These are phyloP conservation scores for Cryptosporidium andersoni DNA, from an alignment of 169 alveolate species.

Conservation along the genomic window DNA sequence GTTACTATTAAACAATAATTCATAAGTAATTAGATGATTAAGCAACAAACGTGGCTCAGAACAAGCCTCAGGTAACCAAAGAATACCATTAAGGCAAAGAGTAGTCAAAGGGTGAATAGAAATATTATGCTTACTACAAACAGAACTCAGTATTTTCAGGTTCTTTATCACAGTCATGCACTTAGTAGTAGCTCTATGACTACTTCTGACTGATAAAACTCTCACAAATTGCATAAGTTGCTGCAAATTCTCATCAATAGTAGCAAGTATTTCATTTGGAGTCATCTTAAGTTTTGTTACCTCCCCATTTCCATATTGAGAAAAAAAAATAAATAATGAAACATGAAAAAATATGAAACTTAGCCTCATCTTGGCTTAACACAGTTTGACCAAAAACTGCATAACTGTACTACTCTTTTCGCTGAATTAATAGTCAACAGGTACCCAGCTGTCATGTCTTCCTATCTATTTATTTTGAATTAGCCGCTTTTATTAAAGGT, in stretches of 20 bases:
- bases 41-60: constrained; percentile 2
- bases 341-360: background rate
- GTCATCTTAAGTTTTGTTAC: constrained; percentile 45
- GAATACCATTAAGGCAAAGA: constrained; percentile 42
- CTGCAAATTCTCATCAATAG: constrained; percentile 10
- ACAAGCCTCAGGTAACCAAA: constrained; percentile 65
- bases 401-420: no score
- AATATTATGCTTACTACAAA: constrained; percentile 21
- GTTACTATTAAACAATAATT: background rate
- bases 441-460: no score
- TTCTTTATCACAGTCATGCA: constrained; percentile 35
- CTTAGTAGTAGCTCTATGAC: constrained; percentile 18
- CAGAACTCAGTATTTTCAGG: constrained; percentile 17
- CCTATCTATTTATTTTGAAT: no score
- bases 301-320: background rate
- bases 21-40: constrained; percentile 15
- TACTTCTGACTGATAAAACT: background rate
- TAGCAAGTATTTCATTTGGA: constrained; percentile 19
- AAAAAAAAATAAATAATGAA: background rate
- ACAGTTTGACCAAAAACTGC: no score
- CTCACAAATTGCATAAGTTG: constrained; percentile 7
- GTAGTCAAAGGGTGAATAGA: constrained; percentile 8
- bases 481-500: no score
- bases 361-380: no score
- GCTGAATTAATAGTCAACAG: no score